phyloP scores from a whole-genome alignment of 2,329 filamentous ascomycete genomes.

The Trichophyton equinum region DNA sequence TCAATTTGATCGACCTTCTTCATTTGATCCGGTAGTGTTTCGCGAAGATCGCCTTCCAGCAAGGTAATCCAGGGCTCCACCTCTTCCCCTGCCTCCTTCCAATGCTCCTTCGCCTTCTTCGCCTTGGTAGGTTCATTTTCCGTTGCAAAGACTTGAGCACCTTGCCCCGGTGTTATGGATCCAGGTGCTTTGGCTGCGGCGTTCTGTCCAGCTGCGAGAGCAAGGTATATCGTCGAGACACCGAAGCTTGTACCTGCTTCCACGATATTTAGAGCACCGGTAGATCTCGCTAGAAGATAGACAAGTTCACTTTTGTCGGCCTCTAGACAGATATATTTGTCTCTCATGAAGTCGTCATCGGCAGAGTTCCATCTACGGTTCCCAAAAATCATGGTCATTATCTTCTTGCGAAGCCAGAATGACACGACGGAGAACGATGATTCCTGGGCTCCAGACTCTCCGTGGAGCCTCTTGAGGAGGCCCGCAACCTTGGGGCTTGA shows the following conservation, averaged over 20 bases:
- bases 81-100: conserved; percentile 39
- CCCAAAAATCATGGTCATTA: conserved; percentile 10
- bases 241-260: conserved; percentile 52
- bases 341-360: conserved; percentile 34
- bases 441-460: conserved; percentile 24
- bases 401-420: conserved; percentile 13
- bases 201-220: conserved; percentile 44
- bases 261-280: conserved; percentile 40
- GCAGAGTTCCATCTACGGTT: conserved; percentile 8
- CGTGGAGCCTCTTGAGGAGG: conserved; percentile 24
- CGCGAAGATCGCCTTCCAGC: conserved; percentile 44
- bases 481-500: conserved; percentile 14
- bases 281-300: conserved; percentile 42
- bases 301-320: conserved; percentile 46
- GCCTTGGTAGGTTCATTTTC: conserved; percentile 48
- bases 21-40: conserved; percentile 42
- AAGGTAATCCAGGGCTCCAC: conserved; percentile 43
- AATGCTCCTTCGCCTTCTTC: conserved; percentile 39
- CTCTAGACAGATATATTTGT: conserved; percentile 50
- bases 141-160: conserved; percentile 45
- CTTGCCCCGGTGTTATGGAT: conserved; percentile 14
- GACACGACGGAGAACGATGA: conserved; percentile 17
- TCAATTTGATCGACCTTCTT: conserved; percentile 35
- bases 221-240: conserved; percentile 50
- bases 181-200: conserved; percentile 15